Evolutionary conservation across 345 rosid genomes (phyloP).

Genomic region (Physaria fendleri): DNA sequence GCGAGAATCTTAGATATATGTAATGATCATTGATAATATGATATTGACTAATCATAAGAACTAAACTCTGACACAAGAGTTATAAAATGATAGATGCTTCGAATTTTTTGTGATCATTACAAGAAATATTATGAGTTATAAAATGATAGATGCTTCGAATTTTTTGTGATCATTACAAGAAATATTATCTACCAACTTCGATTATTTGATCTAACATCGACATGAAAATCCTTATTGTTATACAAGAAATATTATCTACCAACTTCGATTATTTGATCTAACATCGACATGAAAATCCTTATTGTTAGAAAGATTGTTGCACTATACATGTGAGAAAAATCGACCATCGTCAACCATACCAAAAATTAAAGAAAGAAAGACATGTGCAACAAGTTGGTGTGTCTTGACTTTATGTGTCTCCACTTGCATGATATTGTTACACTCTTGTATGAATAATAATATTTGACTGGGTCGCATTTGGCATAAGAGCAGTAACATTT

Average conservation of each 20-base stretch:
- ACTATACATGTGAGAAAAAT: constrained; percentile 21
- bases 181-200: constrained; percentile 19
- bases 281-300: constrained; percentile 24
- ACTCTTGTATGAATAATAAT: constrained; percentile 2
- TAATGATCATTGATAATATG: too few relatives aligned
- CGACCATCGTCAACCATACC: constrained; percentile 20
- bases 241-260: constrained; percentile 16
- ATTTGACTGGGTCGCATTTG: not conserved
- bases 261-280: constrained; percentile 9
- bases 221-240: constrained; percentile 25
- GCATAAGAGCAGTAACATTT: not conserved
- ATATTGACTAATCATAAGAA: constrained; percentile 15
- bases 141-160: constrained; percentile 21
- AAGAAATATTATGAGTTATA: too few relatives aligned
- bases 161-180: constrained; percentile 11
- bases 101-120: constrained; percentile 11
- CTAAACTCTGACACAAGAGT: constrained; percentile 13
- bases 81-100: constrained; percentile 22
- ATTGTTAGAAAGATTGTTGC: constrained; percentile 18
- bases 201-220: constrained; percentile 11
- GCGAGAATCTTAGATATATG: constrained; percentile 1
- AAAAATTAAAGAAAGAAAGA: constrained; percentile 18
- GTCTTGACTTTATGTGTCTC: constrained; percentile 27
- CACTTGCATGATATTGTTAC: constrained; percentile 15
- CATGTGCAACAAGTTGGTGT: constrained; percentile 30